Conservation (phyloP, 371 early-diverging fungal genomes). For the Chytridiales sp. region DNA sequence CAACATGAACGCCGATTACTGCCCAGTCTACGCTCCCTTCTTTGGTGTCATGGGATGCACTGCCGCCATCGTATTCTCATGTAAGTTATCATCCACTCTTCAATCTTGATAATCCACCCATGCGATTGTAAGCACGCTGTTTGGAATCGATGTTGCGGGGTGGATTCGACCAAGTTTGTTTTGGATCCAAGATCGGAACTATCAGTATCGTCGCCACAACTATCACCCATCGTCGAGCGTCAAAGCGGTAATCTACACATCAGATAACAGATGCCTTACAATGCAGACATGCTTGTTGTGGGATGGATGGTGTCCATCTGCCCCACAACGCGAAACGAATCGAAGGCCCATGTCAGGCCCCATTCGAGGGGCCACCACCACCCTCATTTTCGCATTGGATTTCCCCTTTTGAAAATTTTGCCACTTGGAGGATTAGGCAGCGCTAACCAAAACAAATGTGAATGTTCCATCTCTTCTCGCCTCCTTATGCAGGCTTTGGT, state of each 20-base stretch:
- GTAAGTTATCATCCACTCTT: conserved; percentile 77
- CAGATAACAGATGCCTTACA: too few relatives aligned
- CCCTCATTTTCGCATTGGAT: too few relatives aligned
- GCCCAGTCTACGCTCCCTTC: conserved; percentile 95
- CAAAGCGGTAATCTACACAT: too few relatives aligned
- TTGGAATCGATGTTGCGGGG: not conserved
- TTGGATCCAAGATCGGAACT: not conserved
- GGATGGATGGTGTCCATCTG: too few relatives aligned
- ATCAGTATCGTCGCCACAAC: too few relatives aligned
- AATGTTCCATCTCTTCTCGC: not conserved
- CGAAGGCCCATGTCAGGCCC: too few relatives aligned
- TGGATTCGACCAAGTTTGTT: not conserved
- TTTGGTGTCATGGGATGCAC: conserved; percentile 96
- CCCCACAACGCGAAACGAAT: too few relatives aligned
- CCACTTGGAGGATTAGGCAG: too few relatives aligned
- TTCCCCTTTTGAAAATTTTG: too few relatives aligned
- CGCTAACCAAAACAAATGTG: not conserved
- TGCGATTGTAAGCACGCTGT: not conserved
- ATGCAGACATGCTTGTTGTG: too few relatives aligned
- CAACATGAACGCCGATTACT: conserved; percentile 59
- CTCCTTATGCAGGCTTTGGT: conserved; percentile 56
- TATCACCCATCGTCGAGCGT: too few relatives aligned
- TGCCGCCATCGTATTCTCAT: conserved; percentile 91
- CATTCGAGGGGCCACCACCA: too few relatives aligned
- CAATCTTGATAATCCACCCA: not conserved